Conservation (phyloP, 148 eudicot species). For the Limonium bicolor region DNA sequence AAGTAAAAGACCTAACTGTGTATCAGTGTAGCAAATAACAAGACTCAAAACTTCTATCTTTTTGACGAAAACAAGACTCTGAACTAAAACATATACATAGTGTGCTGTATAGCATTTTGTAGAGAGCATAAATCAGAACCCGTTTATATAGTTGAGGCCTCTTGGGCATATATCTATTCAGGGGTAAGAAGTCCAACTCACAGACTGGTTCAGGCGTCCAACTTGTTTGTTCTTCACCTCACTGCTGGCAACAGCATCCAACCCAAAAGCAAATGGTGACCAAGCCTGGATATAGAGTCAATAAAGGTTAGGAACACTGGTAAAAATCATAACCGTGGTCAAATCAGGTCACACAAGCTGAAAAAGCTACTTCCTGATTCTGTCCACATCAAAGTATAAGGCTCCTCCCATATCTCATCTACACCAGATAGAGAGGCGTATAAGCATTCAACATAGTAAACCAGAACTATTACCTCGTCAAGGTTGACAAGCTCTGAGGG, state of each 20-base stretch:
- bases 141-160: no score
- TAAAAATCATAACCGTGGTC: neutral
- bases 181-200: slow-evolving; percentile 36
- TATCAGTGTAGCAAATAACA: no score
- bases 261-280: slow-evolving; percentile 52
- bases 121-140: no score
- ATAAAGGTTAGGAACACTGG: neutral
- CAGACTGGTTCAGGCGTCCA: slow-evolving; percentile 39
- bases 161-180: no score
- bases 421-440: no score
- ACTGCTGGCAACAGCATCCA: slow-evolving; percentile 21
- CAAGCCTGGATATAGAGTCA: slow-evolving; percentile 45
- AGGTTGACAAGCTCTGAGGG: slow-evolving; percentile 26
- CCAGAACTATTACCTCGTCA: slow-evolving; percentile 38
- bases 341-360: neutral
- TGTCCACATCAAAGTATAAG: neutral
- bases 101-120: no score
- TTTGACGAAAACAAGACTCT: no score
- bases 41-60: no score
- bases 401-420: no score
- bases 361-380: neutral
- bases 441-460: neutral
- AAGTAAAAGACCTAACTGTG: no score
- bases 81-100: no score
- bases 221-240: no score